Conservation (phyloP, 805 yeast genomes). For the Tetrapisispora taiwanensis region DNA sequence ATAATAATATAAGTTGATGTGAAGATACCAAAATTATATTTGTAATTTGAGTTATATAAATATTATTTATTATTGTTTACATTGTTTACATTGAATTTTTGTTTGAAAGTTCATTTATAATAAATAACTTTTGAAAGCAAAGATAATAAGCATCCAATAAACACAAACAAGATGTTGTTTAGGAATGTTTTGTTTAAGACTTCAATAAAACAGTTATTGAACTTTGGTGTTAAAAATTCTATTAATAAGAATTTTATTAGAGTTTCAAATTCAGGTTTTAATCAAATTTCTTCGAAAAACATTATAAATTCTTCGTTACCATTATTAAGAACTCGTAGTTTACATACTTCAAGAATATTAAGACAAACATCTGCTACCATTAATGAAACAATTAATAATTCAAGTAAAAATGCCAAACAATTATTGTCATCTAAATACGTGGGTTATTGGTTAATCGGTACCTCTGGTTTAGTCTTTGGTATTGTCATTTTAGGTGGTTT, state of each 20-base stretch:
- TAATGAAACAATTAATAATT: background rate
- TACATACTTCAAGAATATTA: constrained; percentile 8
- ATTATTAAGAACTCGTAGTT: constrained; percentile 3
- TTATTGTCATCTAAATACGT: constrained; percentile 41
- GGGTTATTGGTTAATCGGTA: constrained; percentile 82
- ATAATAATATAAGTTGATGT: too few relatives aligned
- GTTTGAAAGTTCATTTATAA: too few relatives aligned
- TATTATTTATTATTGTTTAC: too few relatives aligned
- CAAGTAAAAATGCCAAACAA: background rate
- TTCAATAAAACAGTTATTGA: background rate
- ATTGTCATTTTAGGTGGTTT: constrained; percentile 95
- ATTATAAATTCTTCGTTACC: background rate
- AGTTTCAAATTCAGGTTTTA: background rate
- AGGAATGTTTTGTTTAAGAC: background rate
- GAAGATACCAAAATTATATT: too few relatives aligned
- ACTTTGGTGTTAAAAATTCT: background rate
- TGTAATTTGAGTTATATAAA: too few relatives aligned
- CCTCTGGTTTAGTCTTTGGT: constrained; percentile 84
- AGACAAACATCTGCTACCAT: constrained; percentile 5
- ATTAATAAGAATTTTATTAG: background rate
- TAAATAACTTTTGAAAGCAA: too few relatives aligned
- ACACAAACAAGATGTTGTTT: background rate
- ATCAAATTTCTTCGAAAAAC: background rate
- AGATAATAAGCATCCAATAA: background rate
- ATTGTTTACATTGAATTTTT: too few relatives aligned